Percentiles rank a stretch among this genome's conserved stretches.
Conservation (phyloP, 129 eudicot genomes). For the Flaveria sonorensis region DNA sequence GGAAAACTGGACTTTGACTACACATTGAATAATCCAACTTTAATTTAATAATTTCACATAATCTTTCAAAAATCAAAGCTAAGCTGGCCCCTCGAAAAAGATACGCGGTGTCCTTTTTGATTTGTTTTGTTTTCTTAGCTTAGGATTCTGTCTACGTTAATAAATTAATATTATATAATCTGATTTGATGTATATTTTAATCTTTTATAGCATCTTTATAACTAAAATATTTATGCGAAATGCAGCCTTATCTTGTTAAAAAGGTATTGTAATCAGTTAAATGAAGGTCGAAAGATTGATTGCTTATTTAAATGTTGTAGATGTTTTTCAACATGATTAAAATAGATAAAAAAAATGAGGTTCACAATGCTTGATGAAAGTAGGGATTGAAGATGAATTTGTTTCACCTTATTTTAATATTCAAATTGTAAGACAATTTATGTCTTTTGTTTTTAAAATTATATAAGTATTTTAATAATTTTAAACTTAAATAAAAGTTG, state of each 20-base stretch:
- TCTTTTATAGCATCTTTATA: background rate
- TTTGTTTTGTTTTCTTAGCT: constrained; percentile 32
- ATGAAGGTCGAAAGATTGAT: background rate
- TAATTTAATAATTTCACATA: constrained; percentile 26
- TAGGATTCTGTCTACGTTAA: constrained; percentile 30
- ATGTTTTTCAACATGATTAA: background rate
- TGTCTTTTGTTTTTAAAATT: no score
- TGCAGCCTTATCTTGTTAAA: background rate
- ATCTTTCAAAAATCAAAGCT: constrained; percentile 8
- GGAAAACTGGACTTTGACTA: constrained; percentile 16
- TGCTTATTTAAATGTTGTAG: background rate
- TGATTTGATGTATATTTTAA: constrained; percentile 2
- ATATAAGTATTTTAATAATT: no score
- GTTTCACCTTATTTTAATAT: no score
- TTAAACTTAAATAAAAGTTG: background rate
- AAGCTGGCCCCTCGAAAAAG: constrained; percentile 22
- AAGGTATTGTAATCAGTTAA: background rate
- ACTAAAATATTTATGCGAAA: background rate
- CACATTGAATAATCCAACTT: constrained; percentile 5
- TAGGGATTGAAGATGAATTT: no score
- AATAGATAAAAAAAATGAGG: no score
- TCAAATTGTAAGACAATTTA: no score
- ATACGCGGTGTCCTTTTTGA: constrained; percentile 31
- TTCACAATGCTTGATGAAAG: no score
- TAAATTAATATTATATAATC: constrained; percentile 3